Percentiles rank a stretch among this genome's conserved stretches.
phyloP scores from a whole-genome alignment of 768 basidiomycete genomes.

The Kwoniella mangroviensis region DNA sequence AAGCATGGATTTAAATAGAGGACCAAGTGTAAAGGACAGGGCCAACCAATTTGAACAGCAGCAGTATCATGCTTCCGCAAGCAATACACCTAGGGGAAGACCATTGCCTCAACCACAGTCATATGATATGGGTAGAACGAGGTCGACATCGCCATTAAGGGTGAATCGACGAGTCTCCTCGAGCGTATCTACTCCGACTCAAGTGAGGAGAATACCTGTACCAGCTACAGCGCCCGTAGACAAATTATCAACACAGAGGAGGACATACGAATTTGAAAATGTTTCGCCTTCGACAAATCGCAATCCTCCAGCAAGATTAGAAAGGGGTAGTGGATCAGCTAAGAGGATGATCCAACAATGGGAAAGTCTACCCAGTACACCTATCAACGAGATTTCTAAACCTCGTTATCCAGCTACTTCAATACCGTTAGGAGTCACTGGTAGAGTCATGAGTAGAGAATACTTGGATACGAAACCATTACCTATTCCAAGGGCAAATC shows the following conservation, averaged over 20 bases:
- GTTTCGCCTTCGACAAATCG: conserved; percentile 1
- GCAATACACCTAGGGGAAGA: conserved; percentile 25
- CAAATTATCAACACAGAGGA: conserved; percentile 18
- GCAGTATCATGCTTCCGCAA: conserved; percentile 11
- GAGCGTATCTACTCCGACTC: conserved; percentile 20
- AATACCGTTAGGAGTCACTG: conserved; percentile 4
- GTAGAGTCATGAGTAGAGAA: conserved; percentile 36
- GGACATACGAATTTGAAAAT: conserved; percentile 20
- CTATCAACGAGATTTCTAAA: conserved; percentile 5
- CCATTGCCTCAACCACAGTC: conserved; percentile 19
- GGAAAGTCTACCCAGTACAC: conserved; percentile 33
- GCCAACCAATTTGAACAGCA: conserved; percentile 39
- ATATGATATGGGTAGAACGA: conserved; percentile 18
- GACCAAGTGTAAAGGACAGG: conserved; percentile 43
- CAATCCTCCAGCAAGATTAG: conserved; percentile 25
- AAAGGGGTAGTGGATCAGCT: conserved; percentile 42
- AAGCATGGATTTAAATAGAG: conserved; percentile 26
- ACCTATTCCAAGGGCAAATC: conserved; percentile 29
- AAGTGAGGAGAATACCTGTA: conserved; percentile 29
- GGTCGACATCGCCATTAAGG: conserved; percentile 43
- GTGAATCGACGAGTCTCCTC: conserved; percentile 17
- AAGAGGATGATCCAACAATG: conserved; percentile 50
- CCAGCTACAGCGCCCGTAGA: conserved; percentile 38
- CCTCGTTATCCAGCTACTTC: conserved; percentile 14
- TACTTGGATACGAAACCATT: conserved; percentile 49